Base-by-base conservation (phyloP, 176 grass and related monocot genomes). In the Oryza australiensis region DNA sequence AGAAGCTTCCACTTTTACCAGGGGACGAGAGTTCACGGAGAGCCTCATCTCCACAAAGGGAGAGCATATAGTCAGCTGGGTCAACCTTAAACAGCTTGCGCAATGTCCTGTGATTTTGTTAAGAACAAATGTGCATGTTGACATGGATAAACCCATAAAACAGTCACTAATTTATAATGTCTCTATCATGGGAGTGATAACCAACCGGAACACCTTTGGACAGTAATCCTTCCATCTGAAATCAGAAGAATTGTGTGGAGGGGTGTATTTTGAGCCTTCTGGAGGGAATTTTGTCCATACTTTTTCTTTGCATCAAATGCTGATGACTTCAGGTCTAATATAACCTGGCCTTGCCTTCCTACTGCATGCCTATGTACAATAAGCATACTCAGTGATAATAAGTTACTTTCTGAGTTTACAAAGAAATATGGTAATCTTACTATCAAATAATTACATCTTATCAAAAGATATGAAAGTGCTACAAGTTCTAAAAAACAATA, bases 181-280 rank as follows among this genome's bases (percentile, higher is more conserved):
- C 48, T 71, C 62, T 77, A 64, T 65, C 16, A 42, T 70, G 84
- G 70, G 68, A 83, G 72, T 85, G 80, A 77, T 74, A 69, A 57
- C 88, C 82, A 77, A 98, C 96, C 96, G 92, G 84, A 98, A 98
- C 76, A 98, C 96, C 78, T 91, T 83, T 28, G 96, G 93, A 68
- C 96, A 98, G 87, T 98, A 98, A 83, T 98, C 96, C 72, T 98
- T 98, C 96, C 96, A 98, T 85, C 84, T 90, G 85, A 98, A 98
- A 80, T 95, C 96, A 70, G 88, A 86, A 9, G 96, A 98, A 84
- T 89, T 89, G 64, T 98, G 96, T 23, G 96, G 96, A 84, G 96
- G 92, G 24, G 96, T 98, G 37, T 95, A 64, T 75, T 95, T 95
- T 37, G 90, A 88, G 46, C 95, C 95, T 83, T 98, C 92, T 30